Percentiles rank a stretch among this genome's conserved stretches.
phyloP scores from a whole-genome alignment of 805 yeast genomes.

The Metschnikowia henanensis region DNA sequence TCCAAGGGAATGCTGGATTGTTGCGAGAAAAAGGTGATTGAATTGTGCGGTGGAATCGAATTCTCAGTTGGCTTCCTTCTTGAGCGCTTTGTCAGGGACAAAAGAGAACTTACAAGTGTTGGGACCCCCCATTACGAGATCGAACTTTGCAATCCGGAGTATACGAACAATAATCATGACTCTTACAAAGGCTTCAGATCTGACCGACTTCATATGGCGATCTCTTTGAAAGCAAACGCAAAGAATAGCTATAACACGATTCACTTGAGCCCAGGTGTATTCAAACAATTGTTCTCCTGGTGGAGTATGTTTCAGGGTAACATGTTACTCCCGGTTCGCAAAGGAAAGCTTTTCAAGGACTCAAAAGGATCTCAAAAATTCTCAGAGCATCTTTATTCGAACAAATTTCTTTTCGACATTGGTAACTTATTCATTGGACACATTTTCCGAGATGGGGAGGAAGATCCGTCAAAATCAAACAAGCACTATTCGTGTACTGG shows the following conservation, averaged over 20 bases:
- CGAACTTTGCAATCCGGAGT: constrained; percentile 57
- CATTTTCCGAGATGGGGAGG: constrained; percentile 54
- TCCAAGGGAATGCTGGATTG: constrained; percentile 27
- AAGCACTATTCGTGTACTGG: constrained; percentile 65
- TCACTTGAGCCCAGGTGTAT: constrained; percentile 70
- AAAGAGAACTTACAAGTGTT: constrained; percentile 40
- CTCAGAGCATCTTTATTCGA: constrained; percentile 70
- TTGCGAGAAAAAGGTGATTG: constrained; percentile 54
- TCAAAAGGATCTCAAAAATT: constrained; percentile 60
- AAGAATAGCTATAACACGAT: constrained; percentile 59
- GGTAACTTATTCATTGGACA: constrained; percentile 77
- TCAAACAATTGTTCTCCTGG: constrained; percentile 77
- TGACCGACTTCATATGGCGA: constrained; percentile 41
- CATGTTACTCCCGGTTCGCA: constrained; percentile 73
- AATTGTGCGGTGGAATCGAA: constrained; percentile 58
- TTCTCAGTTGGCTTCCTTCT: constrained; percentile 59
- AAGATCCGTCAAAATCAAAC: constrained; percentile 22
- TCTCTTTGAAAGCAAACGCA: constrained; percentile 37
- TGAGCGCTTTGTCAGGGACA: constrained; percentile 40
- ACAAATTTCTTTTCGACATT: constrained; percentile 74
- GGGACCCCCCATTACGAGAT: constrained; percentile 64
- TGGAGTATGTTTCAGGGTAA: constrained; percentile 84
- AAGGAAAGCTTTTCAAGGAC: constrained; percentile 69
- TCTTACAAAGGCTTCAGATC: constrained; percentile 43
- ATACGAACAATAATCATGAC: constrained; percentile 35